Conservation (phyloP, 2,329 filamentous ascomycete genomes). For the Aspergillus sp. region DNA sequence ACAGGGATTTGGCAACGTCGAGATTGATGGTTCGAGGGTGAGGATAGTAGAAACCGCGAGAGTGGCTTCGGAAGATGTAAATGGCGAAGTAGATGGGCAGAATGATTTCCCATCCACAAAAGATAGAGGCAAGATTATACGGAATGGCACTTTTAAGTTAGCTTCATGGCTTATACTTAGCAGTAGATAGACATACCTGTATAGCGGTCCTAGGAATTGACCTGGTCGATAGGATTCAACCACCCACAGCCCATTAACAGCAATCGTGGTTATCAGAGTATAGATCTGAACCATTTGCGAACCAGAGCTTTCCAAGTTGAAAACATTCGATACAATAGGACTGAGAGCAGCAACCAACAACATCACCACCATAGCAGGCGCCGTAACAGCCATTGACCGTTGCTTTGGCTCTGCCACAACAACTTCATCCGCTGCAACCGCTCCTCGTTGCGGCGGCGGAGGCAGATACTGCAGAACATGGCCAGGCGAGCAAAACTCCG, state of each 20-base stretch:
- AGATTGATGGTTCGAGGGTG: slow-evolving; percentile 3
- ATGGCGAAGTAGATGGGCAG: slow-evolving; percentile 5
- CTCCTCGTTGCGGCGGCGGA: background rate
- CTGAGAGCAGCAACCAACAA: no score
- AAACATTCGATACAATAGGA: no score
- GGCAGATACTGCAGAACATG: slow-evolving; percentile 1
- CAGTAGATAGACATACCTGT: slow-evolving; percentile 1
- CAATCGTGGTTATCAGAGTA: background rate
- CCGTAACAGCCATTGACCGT: background rate
- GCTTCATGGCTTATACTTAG: no score
- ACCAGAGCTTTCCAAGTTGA: no score
- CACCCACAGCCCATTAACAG: slow-evolving; percentile 4
- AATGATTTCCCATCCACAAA: slow-evolving; percentile 1
- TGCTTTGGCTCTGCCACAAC: background rate
- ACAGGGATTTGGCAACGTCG: slow-evolving; percentile 2
- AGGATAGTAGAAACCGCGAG: slow-evolving; percentile 8
- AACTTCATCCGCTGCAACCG: background rate
- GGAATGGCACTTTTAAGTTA: slow-evolving; percentile 3
- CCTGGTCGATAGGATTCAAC: slow-evolving; percentile 4
- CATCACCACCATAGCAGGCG: background rate
- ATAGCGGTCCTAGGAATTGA: background rate
- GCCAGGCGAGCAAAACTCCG: background rate
- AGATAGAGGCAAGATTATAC: background rate
- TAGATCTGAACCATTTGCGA: background rate
- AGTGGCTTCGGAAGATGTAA: slow-evolving; percentile 3